Percentiles rank a stretch among this genome's conserved stretches.
Evolutionary conservation across 2,329 filamentous ascomycete species (phyloP).

Genomic region (Aspergillus bombycis): DNA sequence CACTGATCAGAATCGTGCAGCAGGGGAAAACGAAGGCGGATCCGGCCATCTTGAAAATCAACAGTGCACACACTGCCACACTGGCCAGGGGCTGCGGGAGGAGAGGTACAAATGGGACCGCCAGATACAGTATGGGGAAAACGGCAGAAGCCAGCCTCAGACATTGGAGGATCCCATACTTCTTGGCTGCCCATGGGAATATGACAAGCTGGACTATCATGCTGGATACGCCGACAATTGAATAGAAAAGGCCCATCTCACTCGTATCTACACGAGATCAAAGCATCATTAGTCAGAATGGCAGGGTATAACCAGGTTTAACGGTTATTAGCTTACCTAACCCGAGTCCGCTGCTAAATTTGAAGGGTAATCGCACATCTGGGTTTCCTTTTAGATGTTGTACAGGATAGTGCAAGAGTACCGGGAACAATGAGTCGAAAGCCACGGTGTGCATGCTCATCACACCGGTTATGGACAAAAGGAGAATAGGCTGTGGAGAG

Average conservation of each 20-base stretch:
- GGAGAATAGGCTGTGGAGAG: slow-evolving; percentile 71
- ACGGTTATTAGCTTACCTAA: slow-evolving; percentile 42
- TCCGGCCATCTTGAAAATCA: slow-evolving; percentile 73
- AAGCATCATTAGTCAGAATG: background rate
- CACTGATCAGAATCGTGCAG: slow-evolving; percentile 86
- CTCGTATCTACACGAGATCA: slow-evolving; percentile 54
- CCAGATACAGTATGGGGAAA: slow-evolving; percentile 75
- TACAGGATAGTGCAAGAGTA: slow-evolving; percentile 79
- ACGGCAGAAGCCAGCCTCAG: slow-evolving; percentile 67
- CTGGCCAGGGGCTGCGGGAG: slow-evolving; percentile 58
- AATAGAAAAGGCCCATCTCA: slow-evolving; percentile 83
- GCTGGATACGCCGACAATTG: slow-evolving; percentile 75
- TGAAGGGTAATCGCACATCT: slow-evolving; percentile 69
- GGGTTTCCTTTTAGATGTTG: slow-evolving; percentile 59
- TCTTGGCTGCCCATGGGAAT: slow-evolving; percentile 74
- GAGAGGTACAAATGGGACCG: slow-evolving; percentile 80
- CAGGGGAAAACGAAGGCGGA: slow-evolving; percentile 88
- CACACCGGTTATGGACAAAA: slow-evolving; percentile 76
- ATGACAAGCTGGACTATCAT: slow-evolving; percentile 83
- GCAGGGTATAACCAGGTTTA: background rate
- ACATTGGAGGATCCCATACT: slow-evolving; percentile 74
- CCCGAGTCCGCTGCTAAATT: slow-evolving; percentile 82
- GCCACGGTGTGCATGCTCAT: slow-evolving; percentile 83
- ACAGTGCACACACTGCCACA: slow-evolving; percentile 63
- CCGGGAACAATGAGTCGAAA: slow-evolving; percentile 84